phyloP scores from a whole-genome alignment of 2,329 filamentous ascomycete species.

The Ophiostoma himal-ulmi region DNA sequence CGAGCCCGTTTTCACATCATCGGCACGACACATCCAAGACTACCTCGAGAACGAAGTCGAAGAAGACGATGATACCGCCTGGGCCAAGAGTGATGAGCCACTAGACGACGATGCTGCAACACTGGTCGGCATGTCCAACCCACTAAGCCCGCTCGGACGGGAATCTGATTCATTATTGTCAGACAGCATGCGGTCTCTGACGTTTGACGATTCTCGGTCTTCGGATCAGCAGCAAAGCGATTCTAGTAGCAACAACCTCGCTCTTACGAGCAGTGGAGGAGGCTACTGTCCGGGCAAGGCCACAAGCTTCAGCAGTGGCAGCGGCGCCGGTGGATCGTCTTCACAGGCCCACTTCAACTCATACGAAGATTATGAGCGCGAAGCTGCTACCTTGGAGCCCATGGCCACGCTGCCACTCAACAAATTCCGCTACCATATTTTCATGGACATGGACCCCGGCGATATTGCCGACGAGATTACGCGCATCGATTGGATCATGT shows the following conservation, averaged over 20 bases:
- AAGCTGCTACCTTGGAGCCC: constrained; percentile 67
- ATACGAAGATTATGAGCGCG: constrained; percentile 73
- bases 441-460: constrained; percentile 82
- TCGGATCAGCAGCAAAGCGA: constrained; percentile 38
- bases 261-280: neutral
- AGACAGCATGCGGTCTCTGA: constrained; percentile 44
- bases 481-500: constrained; percentile 97
- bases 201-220: constrained; percentile 42
- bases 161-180: constrained; percentile 31
- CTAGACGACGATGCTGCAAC: constrained; percentile 22
- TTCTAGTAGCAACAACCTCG: constrained; percentile 12
- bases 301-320: neutral
- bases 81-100: constrained; percentile 76
- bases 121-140: constrained; percentile 12
- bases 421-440: constrained; percentile 81
- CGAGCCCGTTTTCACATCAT: constrained; percentile 75
- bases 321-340: neutral
- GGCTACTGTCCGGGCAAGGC: neutral
- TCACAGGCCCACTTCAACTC: constrained; percentile 56
- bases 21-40: constrained; percentile 77
- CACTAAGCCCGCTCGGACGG: constrained; percentile 19
- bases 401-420: constrained; percentile 63
- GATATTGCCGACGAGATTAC: constrained; percentile 87
- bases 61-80: constrained; percentile 87
- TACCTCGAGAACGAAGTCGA: constrained; percentile 65